Evolutionary conservation across 1,284 basidiomycete genomes (phyloP).

Genomic region (Termitomyces sp.): DNA sequence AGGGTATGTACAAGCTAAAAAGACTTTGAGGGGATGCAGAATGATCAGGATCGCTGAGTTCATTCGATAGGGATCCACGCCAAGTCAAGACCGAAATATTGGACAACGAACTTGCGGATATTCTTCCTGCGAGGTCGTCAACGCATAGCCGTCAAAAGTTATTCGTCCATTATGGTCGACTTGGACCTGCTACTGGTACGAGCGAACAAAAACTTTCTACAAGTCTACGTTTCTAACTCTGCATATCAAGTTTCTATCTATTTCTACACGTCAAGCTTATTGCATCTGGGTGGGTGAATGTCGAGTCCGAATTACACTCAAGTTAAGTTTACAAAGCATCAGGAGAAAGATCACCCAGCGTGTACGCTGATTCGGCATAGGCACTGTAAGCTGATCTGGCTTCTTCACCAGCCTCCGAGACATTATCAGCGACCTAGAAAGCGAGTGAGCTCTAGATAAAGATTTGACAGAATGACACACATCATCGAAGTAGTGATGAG

Average conservation of each 20-base stretch:
- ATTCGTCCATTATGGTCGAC: background rate
- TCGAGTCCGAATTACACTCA: background rate
- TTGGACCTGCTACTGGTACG: background rate
- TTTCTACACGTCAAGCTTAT: background rate
- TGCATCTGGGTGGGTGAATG: background rate
- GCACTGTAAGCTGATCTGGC: slow-evolving; percentile 53
- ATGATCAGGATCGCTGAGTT: too few species aligned
- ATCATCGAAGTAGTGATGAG: slow-evolving; percentile 94
- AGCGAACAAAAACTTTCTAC: background rate
- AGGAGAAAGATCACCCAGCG: slow-evolving; percentile 73
- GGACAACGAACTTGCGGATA: background rate
- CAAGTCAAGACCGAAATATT: too few species aligned
- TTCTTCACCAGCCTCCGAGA: slow-evolving; percentile 69
- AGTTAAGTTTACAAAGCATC: slow-evolving; percentile 52
- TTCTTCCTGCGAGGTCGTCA: background rate
- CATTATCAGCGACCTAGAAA: slow-evolving; percentile 61
- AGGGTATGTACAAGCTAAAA: too few species aligned
- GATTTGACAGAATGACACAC: slow-evolving; percentile 35
- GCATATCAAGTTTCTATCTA: background rate
- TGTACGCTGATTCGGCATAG: slow-evolving; percentile 46
- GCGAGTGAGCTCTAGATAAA: background rate
- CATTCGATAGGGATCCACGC: too few species aligned
- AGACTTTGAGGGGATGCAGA: too few species aligned
- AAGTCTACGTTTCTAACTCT: background rate
- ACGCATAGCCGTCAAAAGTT: too few species aligned